phyloP scores from a whole-genome alignment of 768 basidiomycete species.

The Russula compacta region DNA sequence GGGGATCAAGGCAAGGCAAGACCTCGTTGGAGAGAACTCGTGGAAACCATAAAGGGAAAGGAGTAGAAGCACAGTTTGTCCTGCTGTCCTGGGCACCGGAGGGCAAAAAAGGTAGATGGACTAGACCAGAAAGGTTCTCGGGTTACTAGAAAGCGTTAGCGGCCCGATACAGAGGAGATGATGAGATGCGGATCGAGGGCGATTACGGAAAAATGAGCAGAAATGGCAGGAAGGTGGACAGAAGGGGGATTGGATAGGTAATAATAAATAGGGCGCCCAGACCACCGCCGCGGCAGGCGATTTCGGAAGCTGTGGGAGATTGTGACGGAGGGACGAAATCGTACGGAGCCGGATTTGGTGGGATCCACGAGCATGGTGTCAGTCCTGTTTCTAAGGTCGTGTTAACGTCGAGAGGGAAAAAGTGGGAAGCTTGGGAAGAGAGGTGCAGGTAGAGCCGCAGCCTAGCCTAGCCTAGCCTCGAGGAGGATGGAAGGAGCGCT shows the following conservation, averaged over 20 bases:
- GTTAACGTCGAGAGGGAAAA: background rate
- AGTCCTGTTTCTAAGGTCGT: background rate
- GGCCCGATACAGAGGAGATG: background rate
- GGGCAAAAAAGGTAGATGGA: background rate
- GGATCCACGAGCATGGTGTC: constrained; percentile 6
- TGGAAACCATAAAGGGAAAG: background rate
- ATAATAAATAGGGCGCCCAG: background rate
- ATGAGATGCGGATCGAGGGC: constrained; percentile 2
- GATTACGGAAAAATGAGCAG: constrained; percentile 4
- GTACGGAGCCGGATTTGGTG: constrained; percentile 9
- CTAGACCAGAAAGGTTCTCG: background rate
- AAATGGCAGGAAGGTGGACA: constrained; percentile 5
- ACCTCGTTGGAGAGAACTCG: background rate
- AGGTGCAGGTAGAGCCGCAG: background rate
- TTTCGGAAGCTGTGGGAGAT: constrained; percentile 11
- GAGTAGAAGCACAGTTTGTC: no score
- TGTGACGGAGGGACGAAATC: constrained; percentile 4
- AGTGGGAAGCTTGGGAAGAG: background rate
- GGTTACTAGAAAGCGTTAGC: background rate
- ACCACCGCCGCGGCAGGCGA: background rate
- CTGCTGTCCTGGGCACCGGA: background rate
- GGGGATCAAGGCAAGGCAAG: background rate
- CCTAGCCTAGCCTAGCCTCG: background rate
- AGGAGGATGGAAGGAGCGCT: constrained; percentile 10
- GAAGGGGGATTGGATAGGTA: background rate